phyloP scores from a whole-genome alignment of 208 protist species.

The Leishmania major region DNA sequence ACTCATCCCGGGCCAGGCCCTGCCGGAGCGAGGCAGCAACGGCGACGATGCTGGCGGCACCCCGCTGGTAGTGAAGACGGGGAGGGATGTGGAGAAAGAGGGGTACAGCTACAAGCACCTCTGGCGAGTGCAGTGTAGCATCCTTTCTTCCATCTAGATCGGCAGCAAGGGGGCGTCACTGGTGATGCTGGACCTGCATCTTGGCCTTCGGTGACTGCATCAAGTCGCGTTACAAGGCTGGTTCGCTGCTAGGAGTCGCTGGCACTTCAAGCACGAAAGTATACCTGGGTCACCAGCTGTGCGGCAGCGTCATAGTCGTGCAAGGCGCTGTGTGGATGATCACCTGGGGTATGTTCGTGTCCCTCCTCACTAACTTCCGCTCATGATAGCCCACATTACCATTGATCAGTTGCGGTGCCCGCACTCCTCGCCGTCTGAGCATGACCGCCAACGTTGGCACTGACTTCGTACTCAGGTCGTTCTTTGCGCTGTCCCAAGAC shows the following conservation, averaged over 20 bases:
- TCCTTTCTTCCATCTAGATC: constrained; percentile 36
- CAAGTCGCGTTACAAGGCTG: constrained; percentile 27
- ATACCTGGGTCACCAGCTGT: constrained; percentile 51
- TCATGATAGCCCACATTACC: constrained; percentile 41
- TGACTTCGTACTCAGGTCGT: constrained; percentile 39
- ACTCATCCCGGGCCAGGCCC: background rate
- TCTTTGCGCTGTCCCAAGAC: constrained; percentile 41
- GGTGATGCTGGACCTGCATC: constrained; percentile 34
- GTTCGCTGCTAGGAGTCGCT: constrained; percentile 30
- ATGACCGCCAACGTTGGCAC: constrained; percentile 29
- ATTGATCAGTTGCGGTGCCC: constrained; percentile 50
- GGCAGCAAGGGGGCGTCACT: constrained; percentile 26
- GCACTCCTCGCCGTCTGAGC: background rate
- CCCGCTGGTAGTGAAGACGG: constrained; percentile 25
- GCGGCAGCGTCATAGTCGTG: constrained; percentile 18
- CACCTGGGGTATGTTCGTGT: constrained; percentile 43
- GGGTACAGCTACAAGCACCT: constrained; percentile 27
- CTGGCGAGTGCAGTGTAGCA: constrained; percentile 15
- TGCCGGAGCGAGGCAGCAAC: background rate
- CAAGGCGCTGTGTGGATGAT: constrained; percentile 41
- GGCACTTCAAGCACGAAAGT: constrained; percentile 39
- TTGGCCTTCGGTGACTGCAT: constrained; percentile 24
- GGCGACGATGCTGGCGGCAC: background rate
- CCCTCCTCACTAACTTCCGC: constrained; percentile 34
- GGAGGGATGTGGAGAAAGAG: constrained; percentile 30